Percentiles rank a stretch among this genome's conserved stretches.
These are phyloP conservation scores for Colletotrichum abscissum DNA, from an alignment of 2,329 filamentous ascomycete genomes.

Conservation along the genomic window DNA sequence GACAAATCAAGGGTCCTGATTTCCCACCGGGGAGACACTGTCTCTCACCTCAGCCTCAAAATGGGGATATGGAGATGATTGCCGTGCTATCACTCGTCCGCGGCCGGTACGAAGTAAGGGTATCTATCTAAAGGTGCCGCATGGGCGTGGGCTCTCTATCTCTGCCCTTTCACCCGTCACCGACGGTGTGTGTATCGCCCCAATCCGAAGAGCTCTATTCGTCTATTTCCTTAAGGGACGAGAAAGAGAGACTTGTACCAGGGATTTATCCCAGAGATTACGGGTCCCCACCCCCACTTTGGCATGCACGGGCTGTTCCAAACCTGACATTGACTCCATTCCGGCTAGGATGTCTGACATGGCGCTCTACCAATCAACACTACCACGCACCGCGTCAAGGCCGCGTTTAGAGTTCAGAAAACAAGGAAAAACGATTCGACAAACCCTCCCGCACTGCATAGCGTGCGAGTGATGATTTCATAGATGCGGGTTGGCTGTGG, in stretches of 20 bases:
- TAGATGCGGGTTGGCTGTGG: background rate
- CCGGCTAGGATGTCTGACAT: conserved; percentile 14
- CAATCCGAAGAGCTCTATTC: conserved; percentile 10
- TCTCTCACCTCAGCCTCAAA: conserved; percentile 6
- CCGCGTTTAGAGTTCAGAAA: conserved; percentile 21
- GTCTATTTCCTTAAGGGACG: background rate
- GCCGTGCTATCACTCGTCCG: background rate
- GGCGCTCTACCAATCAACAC: conserved; percentile 23
- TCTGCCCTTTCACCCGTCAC: conserved; percentile 8
- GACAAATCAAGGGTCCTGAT: conserved; percentile 18
- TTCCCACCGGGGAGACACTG: background rate
- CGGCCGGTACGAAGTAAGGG: background rate
- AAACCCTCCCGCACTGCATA: conserved; percentile 1
- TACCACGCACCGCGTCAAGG: background rate
- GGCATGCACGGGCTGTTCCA: conserved; percentile 19
- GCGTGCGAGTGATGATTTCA: conserved; percentile 9
- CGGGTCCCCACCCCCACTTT: conserved; percentile 29
- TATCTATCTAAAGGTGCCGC: conserved; percentile 10
- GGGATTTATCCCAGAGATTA: conserved; percentile 23
- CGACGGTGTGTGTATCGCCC: conserved; percentile 1
- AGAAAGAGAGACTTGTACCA: background rate
- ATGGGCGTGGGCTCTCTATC: background rate
- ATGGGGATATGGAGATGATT: conserved; percentile 3
- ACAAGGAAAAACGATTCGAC: conserved; percentile 13
- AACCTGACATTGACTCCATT: background rate